Base-by-base conservation (phyloP, 2,329 filamentous ascomycete genomes). In the Fragosphaeria purpurea region DNA sequence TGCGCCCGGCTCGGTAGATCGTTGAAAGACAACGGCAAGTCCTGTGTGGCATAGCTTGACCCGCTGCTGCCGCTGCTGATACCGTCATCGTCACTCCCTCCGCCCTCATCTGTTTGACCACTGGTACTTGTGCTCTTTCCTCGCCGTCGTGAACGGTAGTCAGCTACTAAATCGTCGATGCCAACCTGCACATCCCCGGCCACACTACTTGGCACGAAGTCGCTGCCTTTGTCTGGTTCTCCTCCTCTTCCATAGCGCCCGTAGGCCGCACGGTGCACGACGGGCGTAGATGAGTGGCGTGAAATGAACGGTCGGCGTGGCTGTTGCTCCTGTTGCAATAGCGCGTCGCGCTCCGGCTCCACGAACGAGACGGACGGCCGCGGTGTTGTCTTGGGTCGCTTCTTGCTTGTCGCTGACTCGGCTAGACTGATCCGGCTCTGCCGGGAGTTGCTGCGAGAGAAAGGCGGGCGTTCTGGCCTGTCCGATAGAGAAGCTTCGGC, bases 1-100 rank as follows among this genome's bases (percentile, higher is more conserved):
- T 94, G 88, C 2, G 88, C 88, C 12, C 87, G 80, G 59, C 85
- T 87, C 0, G 88, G 88, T 4, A 95, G 70, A 60, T 94, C 87
- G 59, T 95, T 94, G 71, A 95, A 95, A 2, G 82, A 88, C 2
- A 94, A 70, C 0, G 87, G 77, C 4, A 88, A 66, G 3, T 50
- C 51, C 22, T 55, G 53, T 10, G 53, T 52, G 6, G 50, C 50
- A 22, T 56, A 56, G 37, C 55, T 54, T 3, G 53, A 55, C 2
- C 55, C 55, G 35, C 47, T 51, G 32, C 41, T 4, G n/a, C 35
- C 13, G 30, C 12, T 41, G 45, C 44, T 50, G 13, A 11, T 45
- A 34, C 34, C 34, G 33, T 32, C 10, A 4, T 30, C 39, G 13
- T 44, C 32, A 37, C 37, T 35, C 33, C 39, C 10, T n/a, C 12